phyloP scores from a whole-genome alignment of 345 rosid genomes.

The Moricandia moricandioides region DNA sequence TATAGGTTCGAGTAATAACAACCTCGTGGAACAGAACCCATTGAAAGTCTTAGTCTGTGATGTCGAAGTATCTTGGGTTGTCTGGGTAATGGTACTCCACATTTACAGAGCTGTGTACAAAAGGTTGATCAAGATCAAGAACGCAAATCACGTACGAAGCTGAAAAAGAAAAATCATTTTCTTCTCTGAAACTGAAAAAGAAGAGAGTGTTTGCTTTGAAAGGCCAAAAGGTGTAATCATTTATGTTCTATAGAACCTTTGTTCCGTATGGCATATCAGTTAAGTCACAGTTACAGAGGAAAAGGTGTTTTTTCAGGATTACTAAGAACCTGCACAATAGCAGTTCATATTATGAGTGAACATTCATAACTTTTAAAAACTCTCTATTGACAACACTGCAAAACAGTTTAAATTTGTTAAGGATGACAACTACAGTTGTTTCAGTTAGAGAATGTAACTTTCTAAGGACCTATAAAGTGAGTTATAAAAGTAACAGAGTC shows the following conservation, averaged over 20 bases:
- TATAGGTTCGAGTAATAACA: not conserved
- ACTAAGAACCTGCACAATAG: conserved; percentile 72
- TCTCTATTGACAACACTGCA: not conserved
- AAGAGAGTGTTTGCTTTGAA: not conserved
- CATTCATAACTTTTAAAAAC: not conserved
- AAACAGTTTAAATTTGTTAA: not conserved
- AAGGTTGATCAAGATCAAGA: not conserved
- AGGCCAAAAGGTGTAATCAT: not conserved
- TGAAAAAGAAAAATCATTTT: no score
- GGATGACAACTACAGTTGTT: conserved; percentile 5
- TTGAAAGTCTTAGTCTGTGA: conserved; percentile 46
- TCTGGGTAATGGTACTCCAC: conserved; percentile 87
- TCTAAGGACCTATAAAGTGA: no score
- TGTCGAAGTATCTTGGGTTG: conserved; percentile 77
- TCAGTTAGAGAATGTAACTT: no score
- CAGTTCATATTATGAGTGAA: conserved; percentile 21
- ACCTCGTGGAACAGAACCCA: not conserved
- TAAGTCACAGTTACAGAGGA: conserved; percentile 91
- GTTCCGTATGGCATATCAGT: conserved; percentile 89
- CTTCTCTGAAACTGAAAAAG: not conserved
- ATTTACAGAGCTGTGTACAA: not conserved
- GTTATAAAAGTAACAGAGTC: no score
- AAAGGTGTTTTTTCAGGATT: conserved; percentile 97
- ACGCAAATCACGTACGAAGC: no score
- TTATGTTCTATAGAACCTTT: conserved; percentile 26